Base-by-base conservation (phyloP, 108 stramenopile species). In the Mediolabrus comicus region DNA sequence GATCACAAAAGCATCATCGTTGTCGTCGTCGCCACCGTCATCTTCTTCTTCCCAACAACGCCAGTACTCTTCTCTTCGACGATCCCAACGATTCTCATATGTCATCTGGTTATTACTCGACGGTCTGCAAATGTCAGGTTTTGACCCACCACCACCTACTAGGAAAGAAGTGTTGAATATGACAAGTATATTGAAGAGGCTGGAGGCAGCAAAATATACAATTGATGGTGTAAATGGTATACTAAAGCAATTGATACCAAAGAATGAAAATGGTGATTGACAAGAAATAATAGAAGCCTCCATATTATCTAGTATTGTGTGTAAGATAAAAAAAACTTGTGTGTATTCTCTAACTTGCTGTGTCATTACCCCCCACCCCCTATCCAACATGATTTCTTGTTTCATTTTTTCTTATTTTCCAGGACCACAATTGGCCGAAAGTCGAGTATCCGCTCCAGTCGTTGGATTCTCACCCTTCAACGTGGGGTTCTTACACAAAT, bases 401-500 rank as follows among this genome's bases (percentile, higher is more conserved):
- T 3, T 43, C 17, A 5, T 6, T 19, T 3, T 43, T 17, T 43
- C 41, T 17, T 4, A 19, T 6, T 17, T 43, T 17, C 4, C 41
- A 19, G 1, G 4, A 4, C 41, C 2, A 34, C 75, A 77, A 24
- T 68, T 77, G 10, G 75, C 75, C 0, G 87, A 88, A 12, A 83
- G 32, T 14, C 83, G 67, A 35, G 95, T 92, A 51, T 91, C 90
- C 8, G 71, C 86, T 14, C 95, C 95, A 17, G 97, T 96, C 1
- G 64, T 72, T 2, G 95, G 92, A 62, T 98, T 98, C 33, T 86
- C 86, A 28, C 97, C 97, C 86, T 94, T 91, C 38, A 98, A 79
- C 7, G 98, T 96, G 17, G 98, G 98, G 65, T 98, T 98, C 76
- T 94, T 92, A 88, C 98, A 98, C 41, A 98, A 77, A 43, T 81